These are phyloP conservation scores for Coemansia umbellata DNA, from an alignment of 192 early-diverging fungal species.

Conservation along the genomic window DNA sequence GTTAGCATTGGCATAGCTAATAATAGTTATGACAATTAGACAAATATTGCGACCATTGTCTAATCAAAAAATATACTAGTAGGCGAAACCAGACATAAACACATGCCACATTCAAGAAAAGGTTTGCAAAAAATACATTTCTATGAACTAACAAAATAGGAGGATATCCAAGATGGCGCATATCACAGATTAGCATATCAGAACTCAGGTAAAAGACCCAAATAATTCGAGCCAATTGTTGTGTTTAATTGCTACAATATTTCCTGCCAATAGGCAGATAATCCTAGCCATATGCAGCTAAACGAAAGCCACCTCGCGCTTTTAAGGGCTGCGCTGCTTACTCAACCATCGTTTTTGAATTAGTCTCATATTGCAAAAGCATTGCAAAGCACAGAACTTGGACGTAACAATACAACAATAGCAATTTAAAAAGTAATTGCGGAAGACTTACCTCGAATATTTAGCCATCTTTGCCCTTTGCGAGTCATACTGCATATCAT, in stretches of 20 bases:
- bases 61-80: background rate
- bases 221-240: background rate
- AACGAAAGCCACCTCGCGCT: background rate
- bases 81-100: background rate
- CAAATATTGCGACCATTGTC: background rate
- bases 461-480: slow-evolving; percentile 37
- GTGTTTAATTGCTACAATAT: slow-evolving; percentile 7
- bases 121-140: too few species aligned
- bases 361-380: background rate
- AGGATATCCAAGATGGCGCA: background rate
- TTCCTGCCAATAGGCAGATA: background rate
- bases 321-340: background rate
- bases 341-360: background rate
- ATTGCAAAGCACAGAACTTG: background rate
- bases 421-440: background rate
- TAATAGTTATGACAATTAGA: background rate
- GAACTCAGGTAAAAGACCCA: background rate
- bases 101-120: background rate
- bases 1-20: background rate
- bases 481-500: slow-evolving; percentile 20
- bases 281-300: background rate
- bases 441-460: slow-evolving; percentile 41
- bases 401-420: background rate
- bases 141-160: background rate
- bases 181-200: background rate